Conservation (phyloP, 2,329 filamentous ascomycete genomes). For the Apiospora sp. region DNA sequence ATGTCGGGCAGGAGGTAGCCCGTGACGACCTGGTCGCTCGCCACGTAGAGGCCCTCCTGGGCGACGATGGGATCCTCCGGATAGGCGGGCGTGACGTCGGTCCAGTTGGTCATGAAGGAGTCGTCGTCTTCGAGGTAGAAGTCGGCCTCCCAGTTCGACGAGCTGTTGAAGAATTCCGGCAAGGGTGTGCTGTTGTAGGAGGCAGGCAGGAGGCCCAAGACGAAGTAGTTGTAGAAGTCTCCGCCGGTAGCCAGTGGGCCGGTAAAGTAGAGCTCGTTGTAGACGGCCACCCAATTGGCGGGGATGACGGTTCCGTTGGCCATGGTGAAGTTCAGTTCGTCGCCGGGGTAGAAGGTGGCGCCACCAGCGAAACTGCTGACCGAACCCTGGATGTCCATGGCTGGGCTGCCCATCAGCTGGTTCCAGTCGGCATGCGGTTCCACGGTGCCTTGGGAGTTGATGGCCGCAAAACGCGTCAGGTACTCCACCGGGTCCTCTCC, state of each 20-base stretch:
- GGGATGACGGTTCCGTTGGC: slow-evolving; percentile 36
- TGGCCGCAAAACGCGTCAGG: slow-evolving; percentile 41
- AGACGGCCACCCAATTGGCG: slow-evolving; percentile 28
- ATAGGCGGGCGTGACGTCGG: slow-evolving; percentile 29
- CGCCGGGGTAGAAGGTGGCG: slow-evolving; percentile 46
- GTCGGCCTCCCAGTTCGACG: slow-evolving; percentile 29
- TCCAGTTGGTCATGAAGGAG: too few relatives aligned
- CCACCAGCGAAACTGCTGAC: slow-evolving; percentile 42
- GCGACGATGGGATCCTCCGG: slow-evolving; percentile 28
- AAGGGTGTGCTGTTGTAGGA: slow-evolving; percentile 25
- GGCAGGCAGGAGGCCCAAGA: slow-evolving; percentile 38
- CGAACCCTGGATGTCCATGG: slow-evolving; percentile 35
- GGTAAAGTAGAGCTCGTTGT: slow-evolving; percentile 25
- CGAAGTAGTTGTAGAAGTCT: slow-evolving; percentile 54
- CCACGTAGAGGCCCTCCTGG: slow-evolving; percentile 28
- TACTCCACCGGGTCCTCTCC: slow-evolving; percentile 37
- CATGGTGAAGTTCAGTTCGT: slow-evolving; percentile 38
- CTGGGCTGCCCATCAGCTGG: slow-evolving; percentile 42
- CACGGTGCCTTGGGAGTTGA: slow-evolving; percentile 45
- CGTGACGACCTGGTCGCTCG: slow-evolving; percentile 28
- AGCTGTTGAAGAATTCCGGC: neutral
- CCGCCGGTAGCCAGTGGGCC: slow-evolving; percentile 47
- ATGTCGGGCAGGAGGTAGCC: slow-evolving; percentile 36
- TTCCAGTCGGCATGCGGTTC: slow-evolving; percentile 54
- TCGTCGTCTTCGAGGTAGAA: too few relatives aligned